Percentiles rank a stretch among this genome's conserved stretches.
These are phyloP conservation scores for Aphanocladium album DNA, from an alignment of 2,329 filamentous ascomycete species.

Conservation along the genomic window DNA sequence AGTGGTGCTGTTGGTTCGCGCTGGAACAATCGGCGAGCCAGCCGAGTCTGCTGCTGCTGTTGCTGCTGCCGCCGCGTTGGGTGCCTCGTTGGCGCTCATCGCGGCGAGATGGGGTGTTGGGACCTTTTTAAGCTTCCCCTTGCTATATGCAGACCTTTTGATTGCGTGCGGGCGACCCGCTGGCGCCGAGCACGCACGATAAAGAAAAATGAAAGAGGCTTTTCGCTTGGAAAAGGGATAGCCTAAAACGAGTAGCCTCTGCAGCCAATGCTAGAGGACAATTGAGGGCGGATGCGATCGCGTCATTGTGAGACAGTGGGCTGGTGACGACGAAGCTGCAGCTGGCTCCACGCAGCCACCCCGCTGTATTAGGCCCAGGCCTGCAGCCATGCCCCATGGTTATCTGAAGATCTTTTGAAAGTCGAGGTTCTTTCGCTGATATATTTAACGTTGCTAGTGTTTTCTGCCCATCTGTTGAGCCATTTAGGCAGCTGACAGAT, in stretches of 20 bases:
- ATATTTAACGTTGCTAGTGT: too few relatives aligned
- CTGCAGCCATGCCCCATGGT: not conserved
- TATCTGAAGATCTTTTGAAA: not conserved
- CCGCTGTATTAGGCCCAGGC: not conserved
- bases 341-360: not conserved
- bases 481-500: too few relatives aligned
- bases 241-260: not conserved
- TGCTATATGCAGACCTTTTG: not conserved
- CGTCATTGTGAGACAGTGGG: conserved; percentile 10
- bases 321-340: not conserved
- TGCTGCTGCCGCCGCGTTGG: too few relatives aligned
- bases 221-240: not conserved
- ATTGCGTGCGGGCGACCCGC: not conserved
- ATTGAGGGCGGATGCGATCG: not conserved
- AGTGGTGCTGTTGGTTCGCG: not conserved
- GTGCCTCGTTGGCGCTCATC: not conserved
- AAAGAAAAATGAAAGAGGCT: not conserved
- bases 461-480: too few relatives aligned
- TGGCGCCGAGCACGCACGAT: not conserved
- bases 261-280: conserved; percentile 5
- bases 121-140: not conserved
- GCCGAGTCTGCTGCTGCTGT: not conserved
- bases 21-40: not conserved
- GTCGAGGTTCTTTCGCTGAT: too few relatives aligned
- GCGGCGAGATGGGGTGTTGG: not conserved